Conservation (phyloP, 2,329 filamentous ascomycete genomes). For the Metarhizium robertsii region DNA sequence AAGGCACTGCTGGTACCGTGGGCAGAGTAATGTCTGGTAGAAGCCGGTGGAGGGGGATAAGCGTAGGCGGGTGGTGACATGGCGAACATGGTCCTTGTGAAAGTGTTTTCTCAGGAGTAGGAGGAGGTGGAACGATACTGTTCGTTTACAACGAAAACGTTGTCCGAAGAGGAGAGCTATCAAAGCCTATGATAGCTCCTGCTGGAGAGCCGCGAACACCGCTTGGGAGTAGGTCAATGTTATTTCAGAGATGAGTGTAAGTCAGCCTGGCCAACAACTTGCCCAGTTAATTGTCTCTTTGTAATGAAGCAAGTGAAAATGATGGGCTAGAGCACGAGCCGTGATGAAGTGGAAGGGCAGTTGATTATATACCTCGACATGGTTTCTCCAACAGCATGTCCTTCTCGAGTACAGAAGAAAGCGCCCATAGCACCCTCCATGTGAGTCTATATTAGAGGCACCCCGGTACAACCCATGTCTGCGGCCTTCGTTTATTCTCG, state of each 20-base stretch:
- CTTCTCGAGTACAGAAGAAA: not conserved
- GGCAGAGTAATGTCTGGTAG: constrained; percentile 57
- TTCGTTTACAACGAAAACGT: not conserved
- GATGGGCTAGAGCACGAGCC: not conserved
- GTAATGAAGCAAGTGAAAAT: not conserved
- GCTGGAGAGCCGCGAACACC: not conserved
- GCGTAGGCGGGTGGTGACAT: constrained; percentile 25
- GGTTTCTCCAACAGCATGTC: not conserved
- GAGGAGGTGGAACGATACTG: not conserved
- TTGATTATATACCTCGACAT: constrained; percentile 5
- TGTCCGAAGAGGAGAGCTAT: not conserved
- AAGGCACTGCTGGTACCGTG: constrained; percentile 89
- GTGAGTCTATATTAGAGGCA: not conserved
- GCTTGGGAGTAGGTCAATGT: not conserved
- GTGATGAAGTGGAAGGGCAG: constrained; percentile 1
- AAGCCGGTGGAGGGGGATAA: constrained; percentile 17
- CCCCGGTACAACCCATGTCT: constrained; percentile 1
- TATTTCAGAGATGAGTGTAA: not conserved
- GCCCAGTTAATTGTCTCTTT: not conserved
- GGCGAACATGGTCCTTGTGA: constrained; percentile 26
- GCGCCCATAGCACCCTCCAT: not conserved
- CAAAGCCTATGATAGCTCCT: not conserved
- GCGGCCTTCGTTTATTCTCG: constrained; percentile 4
- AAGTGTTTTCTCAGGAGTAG: constrained; percentile 5
- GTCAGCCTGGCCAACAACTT: not conserved